Evolutionary conservation across 2,329 filamentous ascomycete genomes (phyloP), one percentile per base, ranked within the genome.

Genomic region (Aspergillus sp.): DNA sequence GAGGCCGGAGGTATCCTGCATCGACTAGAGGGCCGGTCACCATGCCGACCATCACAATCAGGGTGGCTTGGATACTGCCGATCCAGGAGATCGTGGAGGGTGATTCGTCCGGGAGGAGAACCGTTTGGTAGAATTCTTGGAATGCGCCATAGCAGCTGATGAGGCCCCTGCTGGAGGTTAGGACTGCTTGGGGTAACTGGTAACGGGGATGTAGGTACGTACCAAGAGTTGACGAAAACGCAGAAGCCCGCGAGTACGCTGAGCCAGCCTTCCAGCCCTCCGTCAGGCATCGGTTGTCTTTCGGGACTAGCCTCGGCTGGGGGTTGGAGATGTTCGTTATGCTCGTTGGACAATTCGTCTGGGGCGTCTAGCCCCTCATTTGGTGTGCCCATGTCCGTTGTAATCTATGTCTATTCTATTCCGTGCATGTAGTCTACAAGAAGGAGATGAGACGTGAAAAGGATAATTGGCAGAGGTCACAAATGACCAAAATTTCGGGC

Each of bases 1-100:
- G 66, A 13, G 67, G 63, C 1, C 76, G 74, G 32, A 81, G 72
- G 57, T 80, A 78, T 9, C 80, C 81, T 7, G 75, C 69, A 67
- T 84, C 82, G 62, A 80, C 81, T 43, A 83, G 60, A 0, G 80
- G 80, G 4, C 82, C 82, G 17, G 79, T 77, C 15, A 81, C 65
- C 19, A 82, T 71, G 5, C 80, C 80, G 9, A 79, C 74, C 55
- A 79, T 75, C 36, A 82, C 74, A 25, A 84, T 74, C 25, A 84
- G 69, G 55, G 82, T 81, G 19, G 76, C 75, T 59, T 81, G 79
- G 17, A 81, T 67, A 13, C 78, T 78, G 38, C 80, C 80, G 28
- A 83, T 79, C 76, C 79, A 82, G 17, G 80, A 80, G 55, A 83
- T 80, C 5, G 73, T 53, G 17, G 78, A 81, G 7, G 77, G 74